Base-by-base conservation (phyloP, 257 asterid species). In the Nicotiana benthamiana region DNA sequence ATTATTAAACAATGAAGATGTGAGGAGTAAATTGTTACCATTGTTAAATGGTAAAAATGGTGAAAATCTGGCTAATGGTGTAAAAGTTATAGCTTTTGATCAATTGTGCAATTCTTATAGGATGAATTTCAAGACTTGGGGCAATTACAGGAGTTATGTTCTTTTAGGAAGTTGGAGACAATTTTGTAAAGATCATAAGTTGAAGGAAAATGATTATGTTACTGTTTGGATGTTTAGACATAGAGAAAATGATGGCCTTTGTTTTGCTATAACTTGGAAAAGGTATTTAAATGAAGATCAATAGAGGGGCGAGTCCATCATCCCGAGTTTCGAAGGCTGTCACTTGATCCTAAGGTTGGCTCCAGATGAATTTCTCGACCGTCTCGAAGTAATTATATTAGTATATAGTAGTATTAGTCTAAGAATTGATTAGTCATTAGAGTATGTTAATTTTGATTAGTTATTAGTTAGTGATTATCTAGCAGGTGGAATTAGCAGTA, bases 211-310 rank as follows among this genome's bases (percentile, higher is more conserved):
- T 40, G 81, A 79, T 61, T 18, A 18, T 46, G 75, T 79, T 60
- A 79, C 43, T 60, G 26, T 63, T 36, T 79, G 81, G 81, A 79
- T 79, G 74, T 79, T 79, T 15, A 51, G 75, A 11, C 75, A 79
- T 61, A 60, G 2, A 7, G 12, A 9, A 15, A 79, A 1, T 60
- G 28, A 17, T 36, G 46, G 30, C n/a, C 60, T 79, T 10, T 79
- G 81, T 28, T 60, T 60, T 79, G 75, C 81, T 61, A 6, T 79
- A 4, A 79, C 61, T 24, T 79, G 46, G 26, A 66, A 20, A 15
- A 66, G 46, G 22, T 7, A 40, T 40, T 40, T 40, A 7, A 7
- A 3, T 8, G 11, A 40, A 40, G 9, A 7, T 7, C 0, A 7
- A 0, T 40, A 40, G 46, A 40, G 46, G 46, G 3, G 11, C 46